Conservation (phyloP, 768 basidiomycete genomes). For the Pseudohyphozyma bogoriensis region DNA sequence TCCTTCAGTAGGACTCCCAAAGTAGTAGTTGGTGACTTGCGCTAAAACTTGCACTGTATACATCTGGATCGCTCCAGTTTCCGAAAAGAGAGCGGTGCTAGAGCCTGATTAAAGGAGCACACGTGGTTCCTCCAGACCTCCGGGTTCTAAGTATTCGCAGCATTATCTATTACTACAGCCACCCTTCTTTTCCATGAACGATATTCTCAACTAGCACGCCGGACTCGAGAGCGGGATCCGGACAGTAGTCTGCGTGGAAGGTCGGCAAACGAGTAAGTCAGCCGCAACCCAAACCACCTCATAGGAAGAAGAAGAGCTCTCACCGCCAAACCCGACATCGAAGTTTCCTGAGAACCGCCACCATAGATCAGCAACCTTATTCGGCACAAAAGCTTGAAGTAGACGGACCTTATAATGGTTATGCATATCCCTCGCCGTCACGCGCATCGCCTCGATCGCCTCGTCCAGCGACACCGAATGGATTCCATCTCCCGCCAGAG, state of each 20-base stretch:
- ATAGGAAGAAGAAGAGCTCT: not conserved
- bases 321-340: slow-evolving; percentile 53
- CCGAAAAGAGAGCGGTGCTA: too few species aligned
- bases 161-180: too few species aligned
- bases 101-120: too few species aligned
- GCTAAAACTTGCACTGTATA: too few species aligned
- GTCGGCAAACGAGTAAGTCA: not conserved
- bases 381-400: not conserved
- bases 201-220: slow-evolving; percentile 48
- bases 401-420: slow-evolving; percentile 14
- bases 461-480: slow-evolving; percentile 84
- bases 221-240: slow-evolving; percentile 77
- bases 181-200: not conserved
- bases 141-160: too few species aligned
- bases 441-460: slow-evolving; percentile 55
- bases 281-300: not conserved
- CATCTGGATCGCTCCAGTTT: too few species aligned
- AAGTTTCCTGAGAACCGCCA: slow-evolving; percentile 56
- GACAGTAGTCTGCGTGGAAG: slow-evolving; percentile 43
- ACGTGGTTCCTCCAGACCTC: too few species aligned
- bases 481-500: slow-evolving; percentile 70
- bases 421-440: not conserved
- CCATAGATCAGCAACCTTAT: not conserved
- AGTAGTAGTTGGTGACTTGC: too few species aligned
- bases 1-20: too few species aligned